These are phyloP conservation scores for Zygotorulaspora mrakii DNA, from an alignment of 1,139 yeast genomes.

Conservation along the genomic window DNA sequence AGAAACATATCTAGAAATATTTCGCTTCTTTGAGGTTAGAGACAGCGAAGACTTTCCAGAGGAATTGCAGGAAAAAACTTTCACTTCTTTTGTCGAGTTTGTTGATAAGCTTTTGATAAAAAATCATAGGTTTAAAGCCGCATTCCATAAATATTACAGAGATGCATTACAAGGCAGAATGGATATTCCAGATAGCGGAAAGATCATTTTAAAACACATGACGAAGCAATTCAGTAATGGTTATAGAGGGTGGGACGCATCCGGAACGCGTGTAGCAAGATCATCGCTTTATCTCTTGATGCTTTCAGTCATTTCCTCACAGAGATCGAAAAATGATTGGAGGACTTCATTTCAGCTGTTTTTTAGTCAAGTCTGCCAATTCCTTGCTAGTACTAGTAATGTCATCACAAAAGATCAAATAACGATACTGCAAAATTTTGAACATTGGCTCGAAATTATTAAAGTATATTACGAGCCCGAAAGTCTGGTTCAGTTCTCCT, in stretches of 20 bases:
- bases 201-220: slow-evolving; percentile 46
- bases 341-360: slow-evolving; percentile 33
- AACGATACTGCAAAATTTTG: slow-evolving; percentile 54
- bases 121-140: slow-evolving; percentile 10
- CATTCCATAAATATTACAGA: slow-evolving; percentile 10
- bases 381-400: slow-evolving; percentile 48
- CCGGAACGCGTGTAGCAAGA: slow-evolving; percentile 63
- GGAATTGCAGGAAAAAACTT: slow-evolving; percentile 7
- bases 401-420: slow-evolving; percentile 57
- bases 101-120: slow-evolving; percentile 12
- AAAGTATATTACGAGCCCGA: slow-evolving; percentile 41
- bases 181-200: slow-evolving; percentile 47
- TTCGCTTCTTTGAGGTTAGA: slow-evolving; percentile 15
- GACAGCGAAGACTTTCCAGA: slow-evolving; percentile 5
- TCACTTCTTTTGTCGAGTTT: slow-evolving; percentile 13
- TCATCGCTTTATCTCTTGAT: slow-evolving; percentile 51
- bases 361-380: slow-evolving; percentile 45
- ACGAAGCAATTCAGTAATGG: slow-evolving; percentile 49
- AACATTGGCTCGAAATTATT: slow-evolving; percentile 48
- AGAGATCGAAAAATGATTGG: slow-evolving; percentile 36
- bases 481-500: slow-evolving; percentile 39
- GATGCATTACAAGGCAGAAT: slow-evolving; percentile 21
- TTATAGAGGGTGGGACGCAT: slow-evolving; percentile 55
- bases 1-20: slow-evolving; percentile 20
- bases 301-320: slow-evolving; percentile 36